Evolutionary conservation across 352 stramenopile genomes (phyloP), one percentile per base, ranked within the genome.

Genomic region (Phytophthora lateralis): DNA sequence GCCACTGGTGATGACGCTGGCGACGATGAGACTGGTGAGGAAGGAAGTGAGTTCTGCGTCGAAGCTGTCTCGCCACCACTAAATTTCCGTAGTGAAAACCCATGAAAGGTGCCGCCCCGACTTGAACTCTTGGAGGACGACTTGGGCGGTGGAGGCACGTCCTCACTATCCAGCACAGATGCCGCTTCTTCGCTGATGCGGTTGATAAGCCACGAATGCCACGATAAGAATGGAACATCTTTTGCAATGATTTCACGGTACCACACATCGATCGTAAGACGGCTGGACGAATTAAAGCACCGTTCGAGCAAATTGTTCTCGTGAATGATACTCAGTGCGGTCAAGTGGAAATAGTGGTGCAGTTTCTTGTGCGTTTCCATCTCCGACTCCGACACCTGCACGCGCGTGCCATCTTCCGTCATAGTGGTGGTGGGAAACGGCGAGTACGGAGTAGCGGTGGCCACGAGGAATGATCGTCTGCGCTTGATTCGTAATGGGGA

Each of bases 301-400:
- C 77, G 71, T 45, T 94, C 85, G 48, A 90, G 81, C 41, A 93
- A 72, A 50, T 84, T 75, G 71, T 93, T 93, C 57, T 96, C 85
- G 63, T 94, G 80, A 43, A 96, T 93, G 53, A 96, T 94, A 52
- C 87, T 93, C 29, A 89, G 71, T 18, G 87, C 87, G 4, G 87
- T 93, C 45, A 96, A 57, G 46, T 96, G 85, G 75, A 96, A 96
- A 51, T 93, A 96, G 66, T 92, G 85, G 27, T 96, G 80, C 20
- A 96, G 70, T 56, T 93, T 93, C 55, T 89, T 85, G 64, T 93
- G 83, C 7, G 82, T 91, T 44, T 85, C 83, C 21, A 87, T 61
- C 46, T 89, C 85, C 21, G 78, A 83, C 15, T 83, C 64, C 2
- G 70, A 86, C 26, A 79, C 46, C 15, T 72, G 61, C n/a, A 82